Evolutionary conservation across 2,329 filamentous ascomycete genomes (phyloP).

Genomic region (Aspergillus neotritici): DNA sequence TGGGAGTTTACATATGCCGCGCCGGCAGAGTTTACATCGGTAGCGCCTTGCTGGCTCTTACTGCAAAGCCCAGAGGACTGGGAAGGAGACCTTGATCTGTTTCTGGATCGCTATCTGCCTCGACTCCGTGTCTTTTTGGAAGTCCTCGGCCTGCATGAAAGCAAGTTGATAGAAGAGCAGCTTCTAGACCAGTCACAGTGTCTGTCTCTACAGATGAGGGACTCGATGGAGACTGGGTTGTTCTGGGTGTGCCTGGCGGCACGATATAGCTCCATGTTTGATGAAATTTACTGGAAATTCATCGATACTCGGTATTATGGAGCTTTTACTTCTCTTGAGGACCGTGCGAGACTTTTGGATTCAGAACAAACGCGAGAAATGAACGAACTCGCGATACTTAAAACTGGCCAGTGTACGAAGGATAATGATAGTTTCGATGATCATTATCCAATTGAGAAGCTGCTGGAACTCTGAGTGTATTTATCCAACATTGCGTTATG

Average conservation of each 20-base stretch:
- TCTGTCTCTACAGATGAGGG: constrained; percentile 20
- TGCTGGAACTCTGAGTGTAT: neutral
- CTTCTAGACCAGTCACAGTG: constrained; percentile 10
- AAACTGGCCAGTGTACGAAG: neutral
- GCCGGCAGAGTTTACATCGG: constrained; percentile 16
- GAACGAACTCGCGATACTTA: constrained; percentile 1
- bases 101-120: constrained; percentile 20
- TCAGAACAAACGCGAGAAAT: constrained; percentile 5
- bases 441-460: neutral
- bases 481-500: no score
- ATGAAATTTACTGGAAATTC: constrained; percentile 24
- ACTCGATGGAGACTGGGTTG: constrained; percentile 19
- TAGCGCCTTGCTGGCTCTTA: constrained; percentile 18
- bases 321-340: constrained; percentile 14
- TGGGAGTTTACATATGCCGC: constrained; percentile 18
- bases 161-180: constrained; percentile 7
- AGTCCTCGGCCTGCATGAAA: constrained; percentile 17
- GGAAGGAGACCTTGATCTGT: constrained; percentile 18
- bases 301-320: constrained; percentile 17
- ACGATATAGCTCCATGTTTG: constrained; percentile 22
- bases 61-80: constrained; percentile 14
- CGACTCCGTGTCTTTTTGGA: constrained; percentile 20
- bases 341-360: constrained; percentile 14
- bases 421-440: neutral
- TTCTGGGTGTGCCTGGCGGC: constrained; percentile 25